Conservation (phyloP, 805 yeast genomes). For the Schizosaccharomyces pombe region ASM294v3 CU329670.1:4117001-4117500, state of each 20-base stretch:
- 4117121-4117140: no score
- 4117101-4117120: no score
- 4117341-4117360: neutral
- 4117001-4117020: neutral
- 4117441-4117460: conserved; percentile 59
- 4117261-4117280: neutral
- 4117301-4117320: neutral
- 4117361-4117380: neutral
- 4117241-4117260: no score
- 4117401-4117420: neutral
- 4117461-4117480: conserved; percentile 65
- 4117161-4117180: no score
- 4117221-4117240: no score
- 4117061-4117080: neutral
- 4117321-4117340: neutral
- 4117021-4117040: neutral
- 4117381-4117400: neutral
- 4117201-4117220: no score
- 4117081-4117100: neutral
- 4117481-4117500: conserved; percentile 79
- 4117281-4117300: neutral
- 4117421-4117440: conserved; percentile 32
- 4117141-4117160: no score
- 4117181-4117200: no score
- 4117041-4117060: neutral